A percentile compares a stretch with the other conserved stretches of the same genome.
Evolutionary conservation across 805 yeast species (phyloP).

Genomic region (Scheffersomyces lignosus): DNA sequence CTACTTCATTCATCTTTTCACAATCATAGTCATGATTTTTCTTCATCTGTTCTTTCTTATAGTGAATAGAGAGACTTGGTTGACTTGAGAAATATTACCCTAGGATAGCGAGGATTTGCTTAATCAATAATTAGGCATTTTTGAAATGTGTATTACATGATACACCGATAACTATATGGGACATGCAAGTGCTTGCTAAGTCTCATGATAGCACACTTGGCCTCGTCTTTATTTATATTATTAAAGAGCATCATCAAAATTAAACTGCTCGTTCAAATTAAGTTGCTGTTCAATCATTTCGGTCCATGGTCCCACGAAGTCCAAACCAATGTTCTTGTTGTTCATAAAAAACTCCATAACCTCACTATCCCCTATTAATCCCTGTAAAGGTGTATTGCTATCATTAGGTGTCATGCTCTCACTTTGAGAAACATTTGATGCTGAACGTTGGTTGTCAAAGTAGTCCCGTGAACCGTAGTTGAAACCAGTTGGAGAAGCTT

Average conservation of each 20-base stretch:
- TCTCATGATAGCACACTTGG: no score
- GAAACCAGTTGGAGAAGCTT: neutral
- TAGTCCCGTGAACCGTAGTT: neutral
- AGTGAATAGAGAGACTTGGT: no score
- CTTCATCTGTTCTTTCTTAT: no score
- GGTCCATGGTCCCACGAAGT: conserved; percentile 71
- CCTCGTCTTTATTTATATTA: no score
- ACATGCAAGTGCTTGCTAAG: no score
- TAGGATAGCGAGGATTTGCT: no score
- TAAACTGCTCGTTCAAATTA: conserved; percentile 32
- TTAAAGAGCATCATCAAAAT: conserved; percentile 22
- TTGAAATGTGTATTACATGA: no score
- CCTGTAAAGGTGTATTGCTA: conserved; percentile 10
- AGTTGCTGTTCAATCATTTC: conserved; percentile 74
- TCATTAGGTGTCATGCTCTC: conserved; percentile 9
- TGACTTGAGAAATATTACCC: no score
- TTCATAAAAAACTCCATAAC: conserved; percentile 46
- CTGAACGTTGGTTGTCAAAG: neutral
- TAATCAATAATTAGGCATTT: no score
- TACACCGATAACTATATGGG: no score
- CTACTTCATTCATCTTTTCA: no score
- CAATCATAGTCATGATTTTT: no score
- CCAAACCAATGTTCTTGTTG: conserved; percentile 40
- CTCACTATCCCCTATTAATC: conserved; percentile 36
- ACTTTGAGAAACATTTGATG: conserved; percentile 2